Evolutionary conservation across 371 early-diverging fungal species (phyloP).

Genomic region (Zychaea mexicana): DNA sequence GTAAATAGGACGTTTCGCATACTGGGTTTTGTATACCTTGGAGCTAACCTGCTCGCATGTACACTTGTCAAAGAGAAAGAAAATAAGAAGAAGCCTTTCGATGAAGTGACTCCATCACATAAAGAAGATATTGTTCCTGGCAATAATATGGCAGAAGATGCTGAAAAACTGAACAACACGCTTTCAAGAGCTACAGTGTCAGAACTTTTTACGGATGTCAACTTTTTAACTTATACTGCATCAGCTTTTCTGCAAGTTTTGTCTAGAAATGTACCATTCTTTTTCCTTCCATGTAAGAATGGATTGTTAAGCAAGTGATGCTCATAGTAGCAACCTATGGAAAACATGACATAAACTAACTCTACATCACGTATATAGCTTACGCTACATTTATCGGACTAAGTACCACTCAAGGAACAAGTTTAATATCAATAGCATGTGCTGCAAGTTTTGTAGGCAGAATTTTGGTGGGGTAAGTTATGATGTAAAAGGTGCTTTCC

Average conservation of each 20-base stretch:
- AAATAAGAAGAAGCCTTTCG: neutral
- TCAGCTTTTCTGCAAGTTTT: constrained; percentile 3
- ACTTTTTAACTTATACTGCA: constrained; percentile 3
- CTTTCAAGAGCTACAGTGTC: neutral
- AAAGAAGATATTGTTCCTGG: neutral
- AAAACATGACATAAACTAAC: neutral
- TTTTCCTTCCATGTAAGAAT: constrained; percentile 15
- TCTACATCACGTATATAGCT: neutral
- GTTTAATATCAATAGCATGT: constrained; percentile 35
- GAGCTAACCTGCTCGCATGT: constrained; percentile 3
- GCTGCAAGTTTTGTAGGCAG: constrained; percentile 62
- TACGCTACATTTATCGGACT: constrained; percentile 16
- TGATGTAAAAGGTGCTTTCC: too few species aligned
- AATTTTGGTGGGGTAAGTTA: constrained; percentile 29
- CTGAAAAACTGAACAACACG: too few species aligned
- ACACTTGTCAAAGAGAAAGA: constrained; percentile 3
- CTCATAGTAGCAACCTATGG: too few species aligned
- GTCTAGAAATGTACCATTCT: constrained; percentile 14
- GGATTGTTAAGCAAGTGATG: too few species aligned
- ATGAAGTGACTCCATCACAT: neutral
- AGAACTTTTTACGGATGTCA: neutral
- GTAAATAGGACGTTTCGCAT: constrained; percentile 55
- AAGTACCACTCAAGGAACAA: constrained; percentile 29
- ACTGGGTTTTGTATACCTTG: constrained; percentile 9
- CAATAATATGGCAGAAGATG: neutral